These are phyloP conservation scores for Neopestalotiopsis sp. DNA, from an alignment of 2,329 filamentous ascomycete genomes.

Conservation along the genomic window DNA sequence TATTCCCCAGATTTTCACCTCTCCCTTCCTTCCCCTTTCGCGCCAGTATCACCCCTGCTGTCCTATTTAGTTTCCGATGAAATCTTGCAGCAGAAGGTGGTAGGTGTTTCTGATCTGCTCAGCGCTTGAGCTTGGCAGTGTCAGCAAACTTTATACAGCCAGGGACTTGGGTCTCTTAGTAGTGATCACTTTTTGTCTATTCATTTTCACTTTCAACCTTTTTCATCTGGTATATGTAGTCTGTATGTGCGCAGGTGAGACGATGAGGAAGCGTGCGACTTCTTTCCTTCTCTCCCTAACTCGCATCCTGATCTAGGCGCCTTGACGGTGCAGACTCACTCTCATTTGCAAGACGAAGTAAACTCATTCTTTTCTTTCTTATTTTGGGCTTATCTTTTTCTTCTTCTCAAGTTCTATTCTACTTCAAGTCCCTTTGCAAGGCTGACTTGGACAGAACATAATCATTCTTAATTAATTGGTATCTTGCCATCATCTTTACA, in stretches of 20 bases:
- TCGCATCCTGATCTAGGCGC: slow-evolving; percentile 11
- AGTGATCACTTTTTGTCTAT: background rate
- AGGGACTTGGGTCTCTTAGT: background rate
- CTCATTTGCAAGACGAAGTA: slow-evolving; percentile 4
- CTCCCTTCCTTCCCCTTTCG: background rate
- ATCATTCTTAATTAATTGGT: background rate
- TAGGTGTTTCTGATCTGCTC: background rate
- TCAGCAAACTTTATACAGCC: background rate
- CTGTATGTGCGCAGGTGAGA: background rate
- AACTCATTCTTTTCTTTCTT: background rate
- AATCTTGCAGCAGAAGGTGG: background rate
- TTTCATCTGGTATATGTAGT: slow-evolving; percentile 8
- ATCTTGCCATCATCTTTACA: background rate
- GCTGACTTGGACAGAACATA: slow-evolving; percentile 3
- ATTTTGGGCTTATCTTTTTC: no score
- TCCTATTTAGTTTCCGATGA: background rate
- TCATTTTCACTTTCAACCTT: background rate
- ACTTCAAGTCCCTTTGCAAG: slow-evolving; percentile 13
- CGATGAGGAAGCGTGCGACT: background rate
- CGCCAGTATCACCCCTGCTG: background rate
- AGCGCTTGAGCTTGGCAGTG: slow-evolving; percentile 3
- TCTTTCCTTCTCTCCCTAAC: background rate
- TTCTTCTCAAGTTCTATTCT: background rate
- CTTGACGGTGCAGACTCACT: slow-evolving; percentile 17
- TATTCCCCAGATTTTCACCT: background rate